Conservation (phyloP, 1,284 basidiomycete genomes). For the Schizophyllum amplum region DNA sequence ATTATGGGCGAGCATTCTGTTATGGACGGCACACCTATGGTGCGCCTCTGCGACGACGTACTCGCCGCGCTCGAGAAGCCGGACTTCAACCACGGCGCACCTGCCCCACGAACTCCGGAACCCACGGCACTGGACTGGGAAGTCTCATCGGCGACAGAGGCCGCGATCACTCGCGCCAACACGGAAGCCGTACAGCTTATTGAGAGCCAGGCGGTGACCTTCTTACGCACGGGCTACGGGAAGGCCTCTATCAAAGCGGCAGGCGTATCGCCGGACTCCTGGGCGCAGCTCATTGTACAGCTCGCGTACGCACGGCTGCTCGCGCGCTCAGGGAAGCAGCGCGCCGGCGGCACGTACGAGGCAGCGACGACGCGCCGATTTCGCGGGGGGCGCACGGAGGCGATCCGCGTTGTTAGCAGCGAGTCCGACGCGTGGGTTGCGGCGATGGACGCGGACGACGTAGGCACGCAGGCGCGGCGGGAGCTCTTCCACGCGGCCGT, state of each 20-base stretch:
- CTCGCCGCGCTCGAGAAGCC: slow-evolving; percentile 54
- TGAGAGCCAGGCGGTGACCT: slow-evolving; percentile 58
- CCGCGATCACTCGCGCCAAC: slow-evolving; percentile 52
- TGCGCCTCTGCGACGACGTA: slow-evolving; percentile 63
- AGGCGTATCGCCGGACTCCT: slow-evolving; percentile 84
- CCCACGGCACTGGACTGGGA: slow-evolving; percentile 56
- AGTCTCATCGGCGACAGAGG: slow-evolving; percentile 37
- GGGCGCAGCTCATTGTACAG: slow-evolving; percentile 87
- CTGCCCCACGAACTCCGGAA: slow-evolving; percentile 15
- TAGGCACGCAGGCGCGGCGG: slow-evolving; percentile 38
- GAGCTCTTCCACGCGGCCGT: slow-evolving; percentile 58
- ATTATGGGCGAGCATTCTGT: slow-evolving; percentile 89
- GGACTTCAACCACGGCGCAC: slow-evolving; percentile 43
- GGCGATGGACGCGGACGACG: slow-evolving; percentile 56
- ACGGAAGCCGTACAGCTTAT: slow-evolving; percentile 54
- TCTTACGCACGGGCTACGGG: slow-evolving; percentile 71
- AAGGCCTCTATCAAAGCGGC: slow-evolving; percentile 85
- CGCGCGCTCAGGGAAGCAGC: slow-evolving; percentile 23
- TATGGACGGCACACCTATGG: slow-evolving; percentile 73
- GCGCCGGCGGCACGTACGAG: slow-evolving; percentile 74
- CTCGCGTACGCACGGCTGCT: slow-evolving; percentile 74
- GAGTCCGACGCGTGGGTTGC: slow-evolving; percentile 69
- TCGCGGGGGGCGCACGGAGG: slow-evolving; percentile 83
- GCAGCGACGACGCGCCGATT: slow-evolving; percentile 81
- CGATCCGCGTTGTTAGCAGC: slow-evolving; percentile 69